Base-by-base conservation (phyloP, 352 stramenopile species). In the Phytopythium litorale region DNA sequence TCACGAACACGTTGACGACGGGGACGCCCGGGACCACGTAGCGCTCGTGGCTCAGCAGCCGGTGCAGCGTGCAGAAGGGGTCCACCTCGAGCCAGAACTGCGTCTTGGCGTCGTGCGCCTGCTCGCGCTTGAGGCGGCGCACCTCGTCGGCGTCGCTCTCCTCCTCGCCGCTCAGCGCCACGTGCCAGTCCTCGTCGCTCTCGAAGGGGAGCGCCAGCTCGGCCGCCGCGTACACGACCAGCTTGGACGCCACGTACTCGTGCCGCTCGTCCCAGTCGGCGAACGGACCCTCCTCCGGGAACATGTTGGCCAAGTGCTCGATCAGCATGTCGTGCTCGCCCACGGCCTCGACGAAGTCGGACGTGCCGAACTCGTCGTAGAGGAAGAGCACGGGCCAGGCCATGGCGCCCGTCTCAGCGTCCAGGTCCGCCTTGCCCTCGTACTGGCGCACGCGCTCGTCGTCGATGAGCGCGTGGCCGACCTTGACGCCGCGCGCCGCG, bases 231-330 rank as follows among this genome's bases (percentile, higher is more conserved):
- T 91, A 94, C 28, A 94, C 68, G 21, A 88, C 80, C 33, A 96
- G 68, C 23, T 84, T 77, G 32, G 84, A 94, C 21, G 85, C 87
- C 52, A 87, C 75, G 63, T 92, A 96, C 65, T 88, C 71, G 15
- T 87, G 61, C 4, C 80, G 70, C 15, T 58, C 67, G 68, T 96
- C 87, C 87, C 87, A 96, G 23, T 94, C 72, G 46, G 81, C 88
- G 64, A 84, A 92, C 52, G 87, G 84, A 0, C 87, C 87, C 48
- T 93, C 84, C 56, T 96, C 87, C 0, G 87, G 87, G 69, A 96
- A 96, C 85, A 94, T 94, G 68, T 94, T 94, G 62, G 85, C 87
- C 58, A 96, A 63, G 69, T 96, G 87, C 63, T 94, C 85, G 49
- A 94, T 89, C 45, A 94, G 72, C 38, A 74, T 61, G 65, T 96